Evolutionary conservation across 2,329 filamentous ascomycete species (phyloP).

Genomic region (Curvularia eragrostidis): DNA sequence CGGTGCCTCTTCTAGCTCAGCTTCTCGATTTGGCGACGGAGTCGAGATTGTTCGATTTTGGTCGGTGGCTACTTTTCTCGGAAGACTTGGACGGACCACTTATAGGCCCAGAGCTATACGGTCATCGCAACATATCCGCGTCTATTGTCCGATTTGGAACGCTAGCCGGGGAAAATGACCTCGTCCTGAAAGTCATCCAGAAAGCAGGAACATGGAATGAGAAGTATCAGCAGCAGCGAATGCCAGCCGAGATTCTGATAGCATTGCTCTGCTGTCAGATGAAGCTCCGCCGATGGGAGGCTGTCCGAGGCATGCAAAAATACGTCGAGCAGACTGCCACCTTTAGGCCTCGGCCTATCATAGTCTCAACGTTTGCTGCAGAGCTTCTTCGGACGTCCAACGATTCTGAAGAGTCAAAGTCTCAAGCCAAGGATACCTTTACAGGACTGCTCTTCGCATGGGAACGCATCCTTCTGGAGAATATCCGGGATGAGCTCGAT

Average conservation of each 20-base stretch:
- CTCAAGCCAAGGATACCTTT: conserved; percentile 35
- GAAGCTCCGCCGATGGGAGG: conserved; percentile 50
- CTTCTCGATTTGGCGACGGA: conserved; percentile 60
- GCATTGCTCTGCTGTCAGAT: conserved; percentile 55
- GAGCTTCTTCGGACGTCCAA: conserved; percentile 37
- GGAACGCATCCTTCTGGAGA: conserved; percentile 35
- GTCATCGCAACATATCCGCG: conserved; percentile 57
- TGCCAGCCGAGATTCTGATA: conserved; percentile 46
- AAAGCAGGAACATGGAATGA: conserved; percentile 25
- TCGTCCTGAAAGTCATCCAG: conserved; percentile 44
- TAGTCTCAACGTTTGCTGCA: conserved; percentile 41
- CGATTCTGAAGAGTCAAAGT: conserved; percentile 15
- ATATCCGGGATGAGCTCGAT: conserved; percentile 38
- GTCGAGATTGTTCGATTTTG: conserved; percentile 57
- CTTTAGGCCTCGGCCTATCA: conserved; percentile 36
- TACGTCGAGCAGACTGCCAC: conserved; percentile 34
- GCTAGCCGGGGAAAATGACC: conserved; percentile 54
- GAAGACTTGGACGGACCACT: conserved; percentile 62
- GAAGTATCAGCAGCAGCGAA: conserved; percentile 31
- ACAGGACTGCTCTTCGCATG: conserved; percentile 40
- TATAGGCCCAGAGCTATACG: conserved; percentile 56
- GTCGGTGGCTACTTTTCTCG: conserved; percentile 61
- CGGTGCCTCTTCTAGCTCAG: conserved; percentile 56
- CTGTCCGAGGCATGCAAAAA: conserved; percentile 49
- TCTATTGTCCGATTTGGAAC: conserved; percentile 63